Base-by-base conservation (phyloP, 805 yeast genomes). In the Yueomyces sinensis region DNA sequence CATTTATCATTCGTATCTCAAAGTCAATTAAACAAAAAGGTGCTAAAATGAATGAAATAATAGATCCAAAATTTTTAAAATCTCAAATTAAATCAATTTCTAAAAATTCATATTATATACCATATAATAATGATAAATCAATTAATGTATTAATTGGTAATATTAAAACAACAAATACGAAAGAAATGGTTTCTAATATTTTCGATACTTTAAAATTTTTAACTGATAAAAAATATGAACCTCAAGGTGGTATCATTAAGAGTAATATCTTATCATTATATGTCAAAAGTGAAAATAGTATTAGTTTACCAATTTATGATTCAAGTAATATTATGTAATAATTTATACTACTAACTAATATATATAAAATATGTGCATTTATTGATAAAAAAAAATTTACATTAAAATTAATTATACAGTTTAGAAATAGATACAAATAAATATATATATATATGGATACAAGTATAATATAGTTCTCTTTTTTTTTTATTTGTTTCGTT, bases 211-310 rank as follows among this genome's bases (percentile, higher is more conserved):
- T 72, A 2, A 65, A 63, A 33, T 70, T 68, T 45, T 56, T 83
- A 25, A 62, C 64, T 3, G 59, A 58, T 36, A 54, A 50, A 13
- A 61, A 64, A 32, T 57, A 58, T 44, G 59, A 49, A 41, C 80
- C 81, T 3, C 67, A 69, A 34, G 82, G 83, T 9, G 83, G 83
- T 3, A 49, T 72, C 3, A 51, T 75, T 20, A 61, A 61, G 37
- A 58, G 58, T 24, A 66, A 65, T 16, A 57, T 61, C 14, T 66
- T 65, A 28, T 58, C 80, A 11, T 63, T 77, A 13, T 73, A 72
- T 45, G 61, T 81, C 29, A 80, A 79, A 54, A 75, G 84, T 0
- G 64, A 72, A 31, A 77, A 73, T 29, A 77, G 87, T 54, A 63
- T 67, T 14, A 72, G 82, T 52, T 58, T 81, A 43, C 89, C 87